These are phyloP conservation scores for Rhododendron ferrugineum DNA, from an alignment of 148 eudicot genomes.

Conservation along the genomic window DNA sequence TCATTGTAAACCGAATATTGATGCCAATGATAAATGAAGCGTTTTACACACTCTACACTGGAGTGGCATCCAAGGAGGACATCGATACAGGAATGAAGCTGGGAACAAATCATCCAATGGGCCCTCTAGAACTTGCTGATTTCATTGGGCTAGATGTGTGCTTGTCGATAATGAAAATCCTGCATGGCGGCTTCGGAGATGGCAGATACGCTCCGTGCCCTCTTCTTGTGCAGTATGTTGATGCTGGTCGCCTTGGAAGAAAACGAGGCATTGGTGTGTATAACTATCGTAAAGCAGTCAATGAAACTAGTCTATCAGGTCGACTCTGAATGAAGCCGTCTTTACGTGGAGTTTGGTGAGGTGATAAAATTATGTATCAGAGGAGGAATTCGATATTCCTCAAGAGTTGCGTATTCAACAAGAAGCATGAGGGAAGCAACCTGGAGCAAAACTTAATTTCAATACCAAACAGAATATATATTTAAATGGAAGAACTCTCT, in stretches of 20 bases:
- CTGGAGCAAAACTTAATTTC: neutral
- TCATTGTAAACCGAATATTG: constrained; percentile 75
- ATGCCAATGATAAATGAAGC: constrained; percentile 99
- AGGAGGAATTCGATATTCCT: neutral
- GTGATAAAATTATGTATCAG: neutral
- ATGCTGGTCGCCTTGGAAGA: constrained; percentile 81
- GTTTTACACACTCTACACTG: constrained; percentile 69
- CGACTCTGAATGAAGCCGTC: constrained; percentile 30
- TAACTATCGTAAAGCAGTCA: constrained; percentile 34
- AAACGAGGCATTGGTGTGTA: constrained; percentile 81
- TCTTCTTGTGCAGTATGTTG: constrained; percentile 85
- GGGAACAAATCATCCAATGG: constrained; percentile 94
- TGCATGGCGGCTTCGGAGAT: constrained; percentile 85
- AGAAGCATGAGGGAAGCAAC: neutral
- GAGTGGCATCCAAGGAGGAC: constrained; percentile 91
- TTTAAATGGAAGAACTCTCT: neutral
- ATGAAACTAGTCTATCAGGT: constrained; percentile 28
- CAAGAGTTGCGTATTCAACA: neutral
- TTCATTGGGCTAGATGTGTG: constrained; percentile 91
- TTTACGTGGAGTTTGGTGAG: neutral
- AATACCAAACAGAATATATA: neutral
- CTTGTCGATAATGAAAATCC: constrained; percentile 72
- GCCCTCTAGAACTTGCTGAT: constrained; percentile 88
- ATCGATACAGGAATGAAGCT: constrained; percentile 87
- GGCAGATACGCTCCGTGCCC: constrained; percentile 80